A percentile compares a stretch with the other conserved stretches of the same genome.
Evolutionary conservation across 805 yeast species (phyloP).

Genomic region (Zygosaccharomyces kombuchaensis): DNA sequence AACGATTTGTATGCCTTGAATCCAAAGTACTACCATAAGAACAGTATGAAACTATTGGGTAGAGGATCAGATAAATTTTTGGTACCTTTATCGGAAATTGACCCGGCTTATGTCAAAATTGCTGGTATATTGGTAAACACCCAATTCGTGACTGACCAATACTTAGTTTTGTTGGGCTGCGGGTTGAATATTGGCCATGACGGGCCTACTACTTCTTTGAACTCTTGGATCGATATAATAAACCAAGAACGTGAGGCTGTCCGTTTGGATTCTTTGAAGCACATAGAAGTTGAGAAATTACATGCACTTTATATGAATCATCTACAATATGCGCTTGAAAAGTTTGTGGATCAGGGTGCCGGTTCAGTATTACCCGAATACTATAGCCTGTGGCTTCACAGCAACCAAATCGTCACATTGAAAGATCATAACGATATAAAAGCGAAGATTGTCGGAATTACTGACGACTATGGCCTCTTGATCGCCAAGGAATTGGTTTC

Average conservation of each 20-base stretch:
- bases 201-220: slow-evolving; percentile 91
- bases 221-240: slow-evolving; percentile 57
- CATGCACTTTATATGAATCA: slow-evolving; percentile 60
- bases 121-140: slow-evolving; percentile 85
- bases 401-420: slow-evolving; percentile 66
- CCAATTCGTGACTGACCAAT: slow-evolving; percentile 54
- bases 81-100: slow-evolving; percentile 46
- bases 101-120: slow-evolving; percentile 67
- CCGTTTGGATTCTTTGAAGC: slow-evolving; percentile 45
- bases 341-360: slow-evolving; percentile 64
- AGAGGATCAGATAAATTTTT: slow-evolving; percentile 27
- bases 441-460: slow-evolving; percentile 75
- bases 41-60: slow-evolving; percentile 23
- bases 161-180: slow-evolving; percentile 72
- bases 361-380: slow-evolving; percentile 61
- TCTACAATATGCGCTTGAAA: slow-evolving; percentile 57
- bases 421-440: slow-evolving; percentile 46
- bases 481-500: slow-evolving; percentile 62
- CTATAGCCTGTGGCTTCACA: slow-evolving; percentile 84
- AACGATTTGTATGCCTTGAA: slow-evolving; percentile 79
- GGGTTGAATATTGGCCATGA: slow-evolving; percentile 80
- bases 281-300: slow-evolving; percentile 40
- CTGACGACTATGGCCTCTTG: slow-evolving; percentile 78
- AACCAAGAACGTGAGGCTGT: slow-evolving; percentile 46
- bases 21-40: slow-evolving; percentile 50